phyloP scores from a whole-genome alignment of 2,329 filamentous ascomycete species.

The Torrubiella hemipterigena region DNA sequence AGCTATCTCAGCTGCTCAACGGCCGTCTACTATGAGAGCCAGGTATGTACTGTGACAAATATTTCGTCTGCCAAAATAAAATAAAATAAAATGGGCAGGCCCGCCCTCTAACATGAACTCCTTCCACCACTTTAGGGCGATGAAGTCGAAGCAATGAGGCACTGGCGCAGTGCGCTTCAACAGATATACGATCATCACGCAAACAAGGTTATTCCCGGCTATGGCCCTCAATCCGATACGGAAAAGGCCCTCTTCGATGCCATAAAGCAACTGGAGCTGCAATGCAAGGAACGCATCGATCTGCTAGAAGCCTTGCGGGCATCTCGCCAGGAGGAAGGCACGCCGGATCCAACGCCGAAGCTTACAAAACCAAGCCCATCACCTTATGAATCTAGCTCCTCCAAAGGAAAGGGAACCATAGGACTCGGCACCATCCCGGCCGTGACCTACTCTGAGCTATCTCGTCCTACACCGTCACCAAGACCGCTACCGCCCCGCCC shows the following conservation, averaged over 20 bases:
- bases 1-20: slow-evolving; percentile 91
- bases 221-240: slow-evolving; percentile 64
- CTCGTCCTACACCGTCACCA: slow-evolving; percentile 49
- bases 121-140: no score
- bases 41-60: no score
- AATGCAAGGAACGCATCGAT: slow-evolving; percentile 89
- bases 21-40: slow-evolving; percentile 88
- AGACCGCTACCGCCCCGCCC: slow-evolving; percentile 42
- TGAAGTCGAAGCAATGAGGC: slow-evolving; percentile 78
- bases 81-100: no score
- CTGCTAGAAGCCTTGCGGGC: slow-evolving; percentile 69
- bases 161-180: slow-evolving; percentile 80
- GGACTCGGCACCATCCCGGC: slow-evolving; percentile 74
- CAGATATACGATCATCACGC: slow-evolving; percentile 81
- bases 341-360: slow-evolving; percentile 6
- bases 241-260: slow-evolving; percentile 76
- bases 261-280: slow-evolving; percentile 69
- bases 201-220: slow-evolving; percentile 57
- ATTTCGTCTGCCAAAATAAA: no score
- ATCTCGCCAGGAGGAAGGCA: slow-evolving; percentile 33
- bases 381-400: no score
- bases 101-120: no score
- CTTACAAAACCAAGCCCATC: slow-evolving; percentile 12
- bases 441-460: slow-evolving; percentile 68
- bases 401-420: slow-evolving; percentile 47